Percentiles rank a stretch among this genome's conserved stretches.
Conservation (phyloP, 345 rosid genomes). For the Hypericum perforatum region DNA sequence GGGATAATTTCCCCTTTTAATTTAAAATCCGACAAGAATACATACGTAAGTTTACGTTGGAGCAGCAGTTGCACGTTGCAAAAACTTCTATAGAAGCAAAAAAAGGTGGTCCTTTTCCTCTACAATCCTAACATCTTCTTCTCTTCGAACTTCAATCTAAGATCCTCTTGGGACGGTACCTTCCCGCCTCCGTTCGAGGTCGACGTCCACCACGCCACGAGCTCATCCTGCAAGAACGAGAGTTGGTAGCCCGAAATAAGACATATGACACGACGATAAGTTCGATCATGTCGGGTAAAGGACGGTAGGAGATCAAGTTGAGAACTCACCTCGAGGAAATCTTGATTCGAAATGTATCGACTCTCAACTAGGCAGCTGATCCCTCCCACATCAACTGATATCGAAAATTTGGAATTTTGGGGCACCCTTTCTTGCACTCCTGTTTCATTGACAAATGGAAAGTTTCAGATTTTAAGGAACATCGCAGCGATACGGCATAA, state of each 20-base stretch:
- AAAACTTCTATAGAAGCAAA: too few species aligned
- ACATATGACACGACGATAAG: too few species aligned
- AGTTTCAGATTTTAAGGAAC: not conserved
- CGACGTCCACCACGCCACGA: slow-evolving; percentile 58
- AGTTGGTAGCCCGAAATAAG: not conserved
- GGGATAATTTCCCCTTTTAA: too few species aligned
- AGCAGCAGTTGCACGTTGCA: too few species aligned
- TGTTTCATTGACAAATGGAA: slow-evolving; percentile 6
- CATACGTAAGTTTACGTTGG: too few species aligned
- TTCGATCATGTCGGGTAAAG: too few species aligned
- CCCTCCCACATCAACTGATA: slow-evolving; percentile 52
- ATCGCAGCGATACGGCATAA: not conserved
- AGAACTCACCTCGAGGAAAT: slow-evolving; percentile 58
- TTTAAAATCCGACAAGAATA: too few species aligned
- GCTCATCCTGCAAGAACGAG: slow-evolving; percentile 50
- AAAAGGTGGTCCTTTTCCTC: too few species aligned
- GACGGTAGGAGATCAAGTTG: not conserved
- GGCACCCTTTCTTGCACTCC: slow-evolving; percentile 23
- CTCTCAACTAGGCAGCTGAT: slow-evolving; percentile 49
- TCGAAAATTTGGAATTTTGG: slow-evolving; percentile 17
- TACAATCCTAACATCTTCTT: slow-evolving; percentile 51
- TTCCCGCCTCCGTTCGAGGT: slow-evolving; percentile 22
- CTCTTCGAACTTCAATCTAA: slow-evolving; percentile 41
- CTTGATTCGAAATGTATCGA: slow-evolving; percentile 75
- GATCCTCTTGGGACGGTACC: slow-evolving; percentile 46